Evolutionary conservation across 1,139 yeast genomes (phyloP), one percentile per base, ranked within the genome.

Genomic region (Nakaseomyces uthaithaninus): DNA sequence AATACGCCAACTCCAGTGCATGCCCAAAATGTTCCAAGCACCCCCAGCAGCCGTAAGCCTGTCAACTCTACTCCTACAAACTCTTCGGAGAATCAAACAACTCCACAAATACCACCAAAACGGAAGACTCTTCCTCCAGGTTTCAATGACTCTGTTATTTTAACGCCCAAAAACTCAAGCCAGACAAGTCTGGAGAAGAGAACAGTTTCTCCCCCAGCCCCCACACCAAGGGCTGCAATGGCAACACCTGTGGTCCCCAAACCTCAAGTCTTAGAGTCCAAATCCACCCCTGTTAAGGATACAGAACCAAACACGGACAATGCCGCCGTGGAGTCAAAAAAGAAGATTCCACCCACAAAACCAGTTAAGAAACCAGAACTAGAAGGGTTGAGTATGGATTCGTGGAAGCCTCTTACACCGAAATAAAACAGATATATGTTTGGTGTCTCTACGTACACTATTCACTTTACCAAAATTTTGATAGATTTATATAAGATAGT

Each of bases 361-460:
- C 56, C 53, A 10, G 44, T 45, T 12, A 53, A 47, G 40, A 53
- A 52, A 31, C 56, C 55, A 16, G 51, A 51, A 27, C 33, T 51
- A 24, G 55, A 49, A 20, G 40, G 44, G 14, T 46, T 53, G 49
- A 53, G 63, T n/a, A 63, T 74, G 71, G 65, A 72, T 16, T 74
- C 74, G 33, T 75, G 80, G 80, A 69, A 71, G 42, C 80, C 80
- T 6, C 57, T 75, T 39, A 67, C 71, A 4, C 80, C 80, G 1
- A 72, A 71, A 48, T 73, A 58, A n/a, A 50, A 11, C 25, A 20
- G 14, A 26, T 26, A 10, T 9, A 26, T 10, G n/a, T n/a, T n/a
- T n/a, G n/a, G n/a, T n/a, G n/a, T n/a, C n/a, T n/a, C n/a, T n/a
- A n/a, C n/a, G n/a, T n/a, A n/a, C n/a, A n/a, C n/a, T n/a, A n/a